Conservation (phyloP, 768 basidiomycete species). For the Tulasnella calospora region DNA sequence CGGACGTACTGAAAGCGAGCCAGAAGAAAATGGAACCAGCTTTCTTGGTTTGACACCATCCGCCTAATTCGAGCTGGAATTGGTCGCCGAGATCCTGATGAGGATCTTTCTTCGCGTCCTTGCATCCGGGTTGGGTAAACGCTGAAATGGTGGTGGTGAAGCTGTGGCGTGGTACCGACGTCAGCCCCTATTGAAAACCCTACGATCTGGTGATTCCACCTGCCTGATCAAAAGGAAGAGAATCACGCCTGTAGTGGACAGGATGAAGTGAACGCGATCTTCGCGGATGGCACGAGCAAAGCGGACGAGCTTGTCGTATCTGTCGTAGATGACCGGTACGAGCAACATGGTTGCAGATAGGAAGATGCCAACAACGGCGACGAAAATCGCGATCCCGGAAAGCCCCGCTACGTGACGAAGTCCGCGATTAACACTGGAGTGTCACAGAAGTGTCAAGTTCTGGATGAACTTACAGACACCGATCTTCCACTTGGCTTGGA, state of each 20-base stretch:
- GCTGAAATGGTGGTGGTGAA: constrained; percentile 41
- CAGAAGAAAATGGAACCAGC: constrained; percentile 87
- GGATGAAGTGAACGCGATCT: constrained; percentile 76
- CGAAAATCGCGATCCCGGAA: constrained; percentile 77
- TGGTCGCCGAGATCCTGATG: constrained; percentile 57
- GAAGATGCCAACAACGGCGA: constrained; percentile 65
- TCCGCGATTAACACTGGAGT: not conserved
- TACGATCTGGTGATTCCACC: constrained; percentile 35
- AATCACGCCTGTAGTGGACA: constrained; percentile 63
- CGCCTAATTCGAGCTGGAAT: constrained; percentile 61
- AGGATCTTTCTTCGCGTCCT: constrained; percentile 76
- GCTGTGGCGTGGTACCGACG: constrained; percentile 25
- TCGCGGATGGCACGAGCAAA: constrained; percentile 78
- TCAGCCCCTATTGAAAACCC: not conserved
- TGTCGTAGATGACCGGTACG: constrained; percentile 76
- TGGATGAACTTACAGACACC: constrained; percentile 68
- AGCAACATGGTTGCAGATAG: constrained; percentile 68
- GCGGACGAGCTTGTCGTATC: constrained; percentile 72
- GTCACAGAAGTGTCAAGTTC: not conserved
- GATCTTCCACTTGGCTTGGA: constrained; percentile 78
- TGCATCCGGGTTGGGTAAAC: constrained; percentile 87
- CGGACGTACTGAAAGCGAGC: constrained; percentile 64
- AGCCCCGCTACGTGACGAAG: constrained; percentile 61
- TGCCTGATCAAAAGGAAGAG: constrained; percentile 73
- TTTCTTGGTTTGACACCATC: constrained; percentile 92